Evolutionary conservation across 1,284 basidiomycete genomes (phyloP).

Genomic region (Somion occarium): DNA sequence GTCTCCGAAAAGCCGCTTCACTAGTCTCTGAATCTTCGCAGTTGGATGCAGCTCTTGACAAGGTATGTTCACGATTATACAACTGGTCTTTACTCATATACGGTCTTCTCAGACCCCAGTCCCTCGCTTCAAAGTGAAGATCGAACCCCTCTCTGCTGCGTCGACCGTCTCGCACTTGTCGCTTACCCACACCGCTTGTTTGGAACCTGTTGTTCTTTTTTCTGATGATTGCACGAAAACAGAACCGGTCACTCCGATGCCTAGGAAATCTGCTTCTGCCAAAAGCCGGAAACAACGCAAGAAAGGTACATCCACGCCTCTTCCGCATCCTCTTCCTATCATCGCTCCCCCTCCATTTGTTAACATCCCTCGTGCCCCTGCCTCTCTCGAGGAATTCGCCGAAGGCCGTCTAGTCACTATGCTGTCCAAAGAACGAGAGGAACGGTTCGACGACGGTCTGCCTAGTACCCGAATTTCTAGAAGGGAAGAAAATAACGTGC

Average conservation of each 20-base stretch:
- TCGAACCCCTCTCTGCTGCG: slow-evolving; percentile 1
- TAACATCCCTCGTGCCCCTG: slow-evolving; percentile 28
- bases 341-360: slow-evolving; percentile 45
- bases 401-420: slow-evolving; percentile 37
- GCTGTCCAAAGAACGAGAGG: slow-evolving; percentile 35
- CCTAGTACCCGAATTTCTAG: background rate
- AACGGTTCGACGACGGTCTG: slow-evolving; percentile 31
- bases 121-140: background rate
- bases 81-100: background rate
- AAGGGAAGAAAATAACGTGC: slow-evolving; percentile 8
- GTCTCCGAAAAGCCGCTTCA: slow-evolving; percentile 15
- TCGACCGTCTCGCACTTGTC: background rate
- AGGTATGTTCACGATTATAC: background rate
- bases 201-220: too few species aligned
- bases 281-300: background rate
- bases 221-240: too few species aligned
- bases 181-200: background rate
- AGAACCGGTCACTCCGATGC: slow-evolving; percentile 18
- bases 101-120: background rate
- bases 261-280: background rate
- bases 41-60: too few species aligned
- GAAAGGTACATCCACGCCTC: background rate
- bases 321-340: slow-evolving; percentile 34
- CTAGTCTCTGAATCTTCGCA: slow-evolving; percentile 12
- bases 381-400: slow-evolving; percentile 36